Evolutionary conservation across 2,329 filamentous ascomycete species (phyloP), one percentile per base, ranked within the genome.

Genomic region (Diaporthe humulicola): DNA sequence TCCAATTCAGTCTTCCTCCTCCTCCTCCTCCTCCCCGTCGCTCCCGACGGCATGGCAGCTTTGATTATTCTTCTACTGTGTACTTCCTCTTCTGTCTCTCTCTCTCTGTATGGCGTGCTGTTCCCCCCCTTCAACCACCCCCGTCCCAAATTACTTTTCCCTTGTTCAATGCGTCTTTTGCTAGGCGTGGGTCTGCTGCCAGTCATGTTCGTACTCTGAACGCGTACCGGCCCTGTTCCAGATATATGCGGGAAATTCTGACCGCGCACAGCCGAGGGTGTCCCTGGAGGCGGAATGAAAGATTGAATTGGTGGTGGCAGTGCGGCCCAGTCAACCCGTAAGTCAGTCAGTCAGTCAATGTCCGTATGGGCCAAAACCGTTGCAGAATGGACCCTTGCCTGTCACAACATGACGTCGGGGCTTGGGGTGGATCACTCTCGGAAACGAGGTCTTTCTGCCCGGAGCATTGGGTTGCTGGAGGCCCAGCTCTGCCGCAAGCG

Each of bases 391-490:
- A 28, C 70, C 50, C 36, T 52, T 72, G 70, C 70, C 70, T 72
- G 70, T 72, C 70, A 54, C 57, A 61, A 40, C 38, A 71, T 61
- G 38, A 71, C 58, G 50, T 50, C 33, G 58, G 70, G 57, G 70
- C 45, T 38, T 38, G 42, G 56, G 45, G 64, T 67, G 64, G 64
- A 52, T 67, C 64, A 30, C 45, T 25, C 25, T 72, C 48, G 50
- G 54, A 70, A 70, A 70, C 67, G 50, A 56, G 54, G 17, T 33
- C 52, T 25, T 45, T 56, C 40, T 70, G 64, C 64, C 67, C 52
- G 40, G 50, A 45, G 67, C 38, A 42, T 70, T 70, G 67, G 67
- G 38, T 70, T 56, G 52, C 50, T 45, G 14, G 67, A 42, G 52
- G 9, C 52, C 61, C 61, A 52, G 61, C 61, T 67, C 45, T 52